Evolutionary conservation across 352 stramenopile species (phyloP), one percentile per base, ranked within the genome.

Genomic region (Pilasporangium apinafurcum): DNA sequence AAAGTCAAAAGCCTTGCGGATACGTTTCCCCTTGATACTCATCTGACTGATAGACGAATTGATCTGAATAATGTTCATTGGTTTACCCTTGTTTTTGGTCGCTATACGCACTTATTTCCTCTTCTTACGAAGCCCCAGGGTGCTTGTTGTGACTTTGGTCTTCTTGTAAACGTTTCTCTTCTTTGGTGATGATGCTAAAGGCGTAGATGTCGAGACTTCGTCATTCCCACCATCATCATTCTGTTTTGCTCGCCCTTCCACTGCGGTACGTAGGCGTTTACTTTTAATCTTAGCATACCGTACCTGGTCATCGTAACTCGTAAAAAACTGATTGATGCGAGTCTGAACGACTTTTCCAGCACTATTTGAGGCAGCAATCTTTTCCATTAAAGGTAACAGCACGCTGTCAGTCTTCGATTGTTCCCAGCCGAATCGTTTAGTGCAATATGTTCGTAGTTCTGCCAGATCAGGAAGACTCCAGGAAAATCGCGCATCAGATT

Each of bases 321-420:
- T 96, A 52, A 98, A 98, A 41, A 96, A 98, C 8, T 83, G 82
- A 55, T 99, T 95, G 27, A 99, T 84, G 12, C 95, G 70, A 5
- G 81, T 97, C 63, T 98, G 95, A 8, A 81, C 50, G 2, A 72
- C 71, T 1, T 53, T 41, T 2, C 44, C 48, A 1, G 43, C 48
- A 2, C 53, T 47, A 18, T 53, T 53, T 35, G 65, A 45, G 24
- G 38, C 48, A 26, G 59, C 70, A 4, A 63, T 64, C 20, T 80
- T 78, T 37, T 86, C 62, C 54, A 85, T 63, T 13, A 99, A 73
- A 8, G 96, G 96, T n/a, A 89, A 53, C 22, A 99, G 41, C 18
- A 96, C 62, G 9, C 70, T 61, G 53, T 96, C 80, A 22, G 85
- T 95, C 64, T 98, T 96, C 8, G 79, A 65, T 25, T 83, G 44